A percentile compares a stretch with the other conserved stretches of the same genome.
Conservation (phyloP, 495 filamentous ascomycete species). For the Haplographium delicatum region DNA sequence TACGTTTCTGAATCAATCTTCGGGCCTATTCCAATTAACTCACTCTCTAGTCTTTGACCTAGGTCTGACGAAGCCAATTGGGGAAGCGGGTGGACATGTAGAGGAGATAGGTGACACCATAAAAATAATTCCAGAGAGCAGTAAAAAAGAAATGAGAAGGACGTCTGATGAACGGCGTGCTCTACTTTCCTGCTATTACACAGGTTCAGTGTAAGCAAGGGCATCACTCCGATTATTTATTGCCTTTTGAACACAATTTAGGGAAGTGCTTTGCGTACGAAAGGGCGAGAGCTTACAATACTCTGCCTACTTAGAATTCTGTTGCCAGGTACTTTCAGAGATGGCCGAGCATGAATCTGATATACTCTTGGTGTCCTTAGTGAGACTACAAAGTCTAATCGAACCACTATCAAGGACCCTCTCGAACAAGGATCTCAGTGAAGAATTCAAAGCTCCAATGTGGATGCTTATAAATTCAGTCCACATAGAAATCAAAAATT, state of each 20-base stretch:
- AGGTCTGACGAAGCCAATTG: slow-evolving; percentile 11
- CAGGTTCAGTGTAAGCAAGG: slow-evolving; percentile 13
- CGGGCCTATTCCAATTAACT: slow-evolving; percentile 11
- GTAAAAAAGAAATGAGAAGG: slow-evolving; percentile 3
- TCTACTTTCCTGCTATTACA: slow-evolving; percentile 12
- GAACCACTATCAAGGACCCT: slow-evolving; percentile 1
- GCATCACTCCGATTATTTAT: background rate
- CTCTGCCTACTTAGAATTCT: slow-evolving; percentile 10
- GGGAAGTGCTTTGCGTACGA: background rate
- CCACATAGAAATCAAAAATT: slow-evolving; percentile 4
- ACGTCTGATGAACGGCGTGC: slow-evolving; percentile 16
- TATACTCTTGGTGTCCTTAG: slow-evolving; percentile 2
- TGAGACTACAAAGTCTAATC: slow-evolving; percentile 1
- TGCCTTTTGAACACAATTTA: background rate
- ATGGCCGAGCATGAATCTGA: slow-evolving; percentile 6
- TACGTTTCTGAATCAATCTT: slow-evolving; percentile 1
- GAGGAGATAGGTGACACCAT: slow-evolving; percentile 5
- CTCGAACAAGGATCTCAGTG: background rate
- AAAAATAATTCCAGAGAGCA: background rate
- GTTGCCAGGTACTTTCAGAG: background rate
- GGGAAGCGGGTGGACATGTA: slow-evolving; percentile 5
- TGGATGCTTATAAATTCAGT: slow-evolving; percentile 18
- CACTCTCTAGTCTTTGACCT: slow-evolving; percentile 17
- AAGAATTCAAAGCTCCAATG: slow-evolving; percentile 9
- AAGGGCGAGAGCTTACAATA: slow-evolving; percentile 6